These are phyloP conservation scores for Durotheca rogersii DNA, from an alignment of 495 filamentous ascomycete species.

Conservation along the genomic window DNA sequence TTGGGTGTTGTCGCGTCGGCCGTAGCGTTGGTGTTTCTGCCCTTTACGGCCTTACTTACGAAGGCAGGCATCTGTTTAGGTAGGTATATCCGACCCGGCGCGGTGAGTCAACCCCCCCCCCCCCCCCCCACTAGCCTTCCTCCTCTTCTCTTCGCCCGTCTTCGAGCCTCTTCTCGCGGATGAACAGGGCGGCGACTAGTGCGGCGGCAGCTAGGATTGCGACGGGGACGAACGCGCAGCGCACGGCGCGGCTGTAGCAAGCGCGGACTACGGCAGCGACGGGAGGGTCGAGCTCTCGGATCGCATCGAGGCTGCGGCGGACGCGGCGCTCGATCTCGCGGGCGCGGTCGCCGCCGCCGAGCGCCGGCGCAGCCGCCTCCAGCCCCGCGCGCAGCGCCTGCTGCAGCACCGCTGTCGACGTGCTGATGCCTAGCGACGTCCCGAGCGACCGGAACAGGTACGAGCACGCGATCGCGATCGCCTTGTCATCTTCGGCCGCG, in stretches of 20 bases:
- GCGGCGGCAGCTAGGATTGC: constrained; percentile 29
- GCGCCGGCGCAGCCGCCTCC: constrained; percentile 40
- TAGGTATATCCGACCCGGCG: too few relatives aligned
- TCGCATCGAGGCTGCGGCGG: constrained; percentile 70
- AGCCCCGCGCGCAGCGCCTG: constrained; percentile 63
- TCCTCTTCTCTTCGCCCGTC: constrained; percentile 22
- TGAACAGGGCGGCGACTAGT: constrained; percentile 34
- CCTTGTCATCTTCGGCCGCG: constrained; percentile 65
- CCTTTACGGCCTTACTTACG: too few relatives aligned
- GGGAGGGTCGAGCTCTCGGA: constrained; percentile 64
- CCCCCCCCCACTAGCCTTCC: neutral
- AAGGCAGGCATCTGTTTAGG: too few relatives aligned
- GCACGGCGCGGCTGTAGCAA: constrained; percentile 57
- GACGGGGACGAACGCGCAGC: constrained; percentile 39
- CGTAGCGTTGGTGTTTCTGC: too few relatives aligned
- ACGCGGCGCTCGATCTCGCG: constrained; percentile 70
- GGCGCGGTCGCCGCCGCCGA: constrained; percentile 59
- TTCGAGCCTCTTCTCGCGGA: constrained; percentile 48
- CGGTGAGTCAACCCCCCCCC: neutral
- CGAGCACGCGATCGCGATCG: constrained; percentile 78
- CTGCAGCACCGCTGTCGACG: constrained; percentile 73
- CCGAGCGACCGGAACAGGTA: constrained; percentile 86
- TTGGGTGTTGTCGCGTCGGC: too few relatives aligned
- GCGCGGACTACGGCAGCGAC: constrained; percentile 61
- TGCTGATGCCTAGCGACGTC: constrained; percentile 70